Base-by-base conservation (phyloP, 768 basidiomycete species). In the Boletus pseudo-olivaceus region DNA sequence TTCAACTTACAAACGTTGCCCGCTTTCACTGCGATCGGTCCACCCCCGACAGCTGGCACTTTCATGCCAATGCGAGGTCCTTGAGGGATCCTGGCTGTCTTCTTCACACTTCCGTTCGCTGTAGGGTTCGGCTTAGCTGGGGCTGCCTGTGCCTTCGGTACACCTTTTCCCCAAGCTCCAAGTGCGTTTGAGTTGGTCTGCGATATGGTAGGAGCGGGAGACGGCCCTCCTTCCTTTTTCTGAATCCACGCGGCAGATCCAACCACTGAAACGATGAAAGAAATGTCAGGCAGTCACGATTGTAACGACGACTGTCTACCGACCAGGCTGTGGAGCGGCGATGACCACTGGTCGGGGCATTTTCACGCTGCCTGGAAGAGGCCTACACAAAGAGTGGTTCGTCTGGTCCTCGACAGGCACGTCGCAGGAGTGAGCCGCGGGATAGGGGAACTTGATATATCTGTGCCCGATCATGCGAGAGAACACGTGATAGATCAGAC, bases 351-450 rank as follows among this genome's bases (percentile, higher is more conserved):
- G 64, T 1, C 67, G 70, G 3, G 62, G 61, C 0, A 64, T 56
- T 27, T 70, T 72, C 17, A 64, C 42, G 0, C 54, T 52, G 7
- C 68, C 62, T 1, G 78, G 79, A n/a, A 80, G 70, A 0, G 76
- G 76, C 10, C 78, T 72, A 40, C 79, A 80, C 46, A 79, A 54
- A 3, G 68, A 61, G 7, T 63, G 63, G 38, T 68, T 70, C 4
- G 76, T 80, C 27, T 47, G 58, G 49, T 76, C 75, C 54, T 73
- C 76, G 2, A 56, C 26, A 4, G 78, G 79, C 7, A 73, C 56
- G 0, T 70, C 68, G 54, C 78, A 80, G 38, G 67, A 72, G 37
- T 61, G 58, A 1, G 75, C 68, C 19, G 47, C 2, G 1, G 78
- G 79, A 49, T 80, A 80, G 2, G 79, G 78, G 26, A 40, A 67